Percentiles rank a stretch among this genome's conserved stretches.
phyloP scores from a whole-genome alignment of 2,329 filamentous ascomycete genomes.

The Talaromyces piceae region DNA sequence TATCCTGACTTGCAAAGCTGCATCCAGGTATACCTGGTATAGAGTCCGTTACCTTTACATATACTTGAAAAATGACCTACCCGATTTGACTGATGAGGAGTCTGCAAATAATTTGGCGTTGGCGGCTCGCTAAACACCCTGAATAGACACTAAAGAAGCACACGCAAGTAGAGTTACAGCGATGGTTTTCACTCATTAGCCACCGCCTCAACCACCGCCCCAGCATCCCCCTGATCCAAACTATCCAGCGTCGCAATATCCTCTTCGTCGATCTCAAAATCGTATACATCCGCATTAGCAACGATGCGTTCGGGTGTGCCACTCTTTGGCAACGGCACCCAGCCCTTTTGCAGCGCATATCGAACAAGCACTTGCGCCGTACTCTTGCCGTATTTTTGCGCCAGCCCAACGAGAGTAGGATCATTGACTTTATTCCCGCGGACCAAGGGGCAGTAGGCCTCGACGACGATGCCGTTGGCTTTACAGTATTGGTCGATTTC shows the following conservation, averaged over 20 bases:
- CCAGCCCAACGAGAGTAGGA: slow-evolving; percentile 54
- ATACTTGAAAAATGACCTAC: no score
- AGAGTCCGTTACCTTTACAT: no score
- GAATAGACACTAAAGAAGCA: no score
- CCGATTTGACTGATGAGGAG: no score
- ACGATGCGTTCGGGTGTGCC: slow-evolving; percentile 59
- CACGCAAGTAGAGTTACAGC: no score
- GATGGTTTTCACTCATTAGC: slow-evolving; percentile 35
- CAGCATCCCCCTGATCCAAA: slow-evolving; percentile 43
- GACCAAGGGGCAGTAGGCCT: slow-evolving; percentile 50
- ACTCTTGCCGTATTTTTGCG: slow-evolving; percentile 64
- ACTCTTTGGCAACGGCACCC: slow-evolving; percentile 67
- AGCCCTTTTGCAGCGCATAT: slow-evolving; percentile 75
- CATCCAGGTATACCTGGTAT: no score
- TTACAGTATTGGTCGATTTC: slow-evolving; percentile 51
- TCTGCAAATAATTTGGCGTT: no score
- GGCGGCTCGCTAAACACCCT: no score
- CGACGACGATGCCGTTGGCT: slow-evolving; percentile 44
- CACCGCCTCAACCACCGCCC: slow-evolving; percentile 43
- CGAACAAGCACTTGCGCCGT: slow-evolving; percentile 71
- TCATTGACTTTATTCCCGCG: slow-evolving; percentile 66
- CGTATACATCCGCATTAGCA: slow-evolving; percentile 58
- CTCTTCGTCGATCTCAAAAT: slow-evolving; percentile 49
- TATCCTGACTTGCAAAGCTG: no score
- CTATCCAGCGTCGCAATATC: slow-evolving; percentile 51